phyloP scores from a whole-genome alignment of 192 early-diverging fungal genomes.

The Coemansia sp. region DNA sequence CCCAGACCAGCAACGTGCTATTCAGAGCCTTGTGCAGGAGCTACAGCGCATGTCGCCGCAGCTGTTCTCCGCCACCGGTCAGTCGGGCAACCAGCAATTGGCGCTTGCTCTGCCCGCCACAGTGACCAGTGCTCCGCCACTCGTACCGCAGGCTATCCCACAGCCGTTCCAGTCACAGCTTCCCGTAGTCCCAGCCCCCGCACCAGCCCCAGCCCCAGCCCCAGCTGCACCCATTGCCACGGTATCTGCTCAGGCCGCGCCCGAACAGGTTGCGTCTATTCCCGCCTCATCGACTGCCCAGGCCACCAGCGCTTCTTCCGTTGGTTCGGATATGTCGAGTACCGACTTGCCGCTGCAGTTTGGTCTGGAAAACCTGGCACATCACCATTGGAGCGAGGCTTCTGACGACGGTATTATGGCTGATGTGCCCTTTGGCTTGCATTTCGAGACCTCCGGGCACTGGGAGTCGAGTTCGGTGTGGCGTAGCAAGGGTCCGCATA shows the following conservation, averaged over 20 bases:
- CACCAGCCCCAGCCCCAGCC: conserved; percentile 2
- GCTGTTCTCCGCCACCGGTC: conserved; percentile 30
- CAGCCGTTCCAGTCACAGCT: conserved; percentile 10
- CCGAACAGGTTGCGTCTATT: too few relatives aligned
- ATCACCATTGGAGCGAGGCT: neutral
- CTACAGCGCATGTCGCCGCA: conserved; percentile 34
- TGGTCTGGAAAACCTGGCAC: too few relatives aligned
- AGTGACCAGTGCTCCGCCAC: neutral
- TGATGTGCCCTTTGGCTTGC: conserved; percentile 45
- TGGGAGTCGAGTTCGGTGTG: too few relatives aligned
- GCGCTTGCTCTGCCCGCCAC: conserved; percentile 31
- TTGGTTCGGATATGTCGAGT: neutral
- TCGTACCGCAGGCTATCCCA: neutral
- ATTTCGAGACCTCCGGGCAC: conserved; percentile 10
- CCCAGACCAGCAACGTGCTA: conserved; percentile 37
- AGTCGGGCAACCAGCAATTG: conserved; percentile 26
- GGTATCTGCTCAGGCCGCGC: too few relatives aligned
- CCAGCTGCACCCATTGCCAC: too few relatives aligned
- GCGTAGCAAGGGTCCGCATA: conserved; percentile 1
- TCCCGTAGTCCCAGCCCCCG: neutral
- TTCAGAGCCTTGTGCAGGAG: conserved; percentile 42
- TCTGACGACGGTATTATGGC: neutral
- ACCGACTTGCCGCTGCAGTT: conserved; percentile 21
- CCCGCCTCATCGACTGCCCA: too few relatives aligned
- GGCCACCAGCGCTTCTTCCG: neutral